Evolutionary conservation across 257 asterid genomes (phyloP).

Genomic region (Marsdenia floribunda): DNA sequence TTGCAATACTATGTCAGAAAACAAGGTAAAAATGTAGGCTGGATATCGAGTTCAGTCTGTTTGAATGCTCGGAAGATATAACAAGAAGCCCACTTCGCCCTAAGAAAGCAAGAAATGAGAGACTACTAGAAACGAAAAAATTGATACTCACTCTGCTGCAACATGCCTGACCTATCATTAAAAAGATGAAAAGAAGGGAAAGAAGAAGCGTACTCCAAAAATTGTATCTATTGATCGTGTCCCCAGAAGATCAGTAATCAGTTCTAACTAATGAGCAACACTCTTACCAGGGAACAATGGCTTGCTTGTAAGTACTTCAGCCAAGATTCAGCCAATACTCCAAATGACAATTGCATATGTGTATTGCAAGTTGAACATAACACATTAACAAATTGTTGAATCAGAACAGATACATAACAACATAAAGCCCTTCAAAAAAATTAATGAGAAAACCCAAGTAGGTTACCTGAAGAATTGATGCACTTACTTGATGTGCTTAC

Average conservation of each 20-base stretch:
- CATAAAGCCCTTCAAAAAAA: conserved; percentile 31
- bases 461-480: conserved; percentile 74
- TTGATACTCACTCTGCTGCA: background rate
- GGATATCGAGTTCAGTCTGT: background rate
- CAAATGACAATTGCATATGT: conserved; percentile 93
- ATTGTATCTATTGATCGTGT: conserved; percentile 75
- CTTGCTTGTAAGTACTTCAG: conserved; percentile 72
- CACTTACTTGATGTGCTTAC: conserved; percentile 41
- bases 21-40: background rate
- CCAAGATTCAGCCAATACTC: conserved; percentile 91
- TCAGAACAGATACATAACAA: conserved; percentile 6
- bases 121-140: conserved; percentile 20
- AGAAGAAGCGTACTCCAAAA: conserved; percentile 47
- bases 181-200: background rate
- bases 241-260: conserved; percentile 88
- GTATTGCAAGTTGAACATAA: conserved; percentile 51
- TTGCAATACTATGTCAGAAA: background rate
- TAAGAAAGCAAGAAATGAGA: conserved; percentile 33
- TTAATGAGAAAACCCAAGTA: conserved; percentile 39
- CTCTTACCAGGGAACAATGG: conserved; percentile 97
- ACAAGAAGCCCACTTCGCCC: conserved; percentile 22
- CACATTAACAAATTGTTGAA: conserved; percentile 22
- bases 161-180: background rate
- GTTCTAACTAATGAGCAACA: conserved; percentile 83
- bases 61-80: background rate